Evolutionary conservation across 208 protist species (phyloP).

Genomic region (Phytomonas francai): DNA sequence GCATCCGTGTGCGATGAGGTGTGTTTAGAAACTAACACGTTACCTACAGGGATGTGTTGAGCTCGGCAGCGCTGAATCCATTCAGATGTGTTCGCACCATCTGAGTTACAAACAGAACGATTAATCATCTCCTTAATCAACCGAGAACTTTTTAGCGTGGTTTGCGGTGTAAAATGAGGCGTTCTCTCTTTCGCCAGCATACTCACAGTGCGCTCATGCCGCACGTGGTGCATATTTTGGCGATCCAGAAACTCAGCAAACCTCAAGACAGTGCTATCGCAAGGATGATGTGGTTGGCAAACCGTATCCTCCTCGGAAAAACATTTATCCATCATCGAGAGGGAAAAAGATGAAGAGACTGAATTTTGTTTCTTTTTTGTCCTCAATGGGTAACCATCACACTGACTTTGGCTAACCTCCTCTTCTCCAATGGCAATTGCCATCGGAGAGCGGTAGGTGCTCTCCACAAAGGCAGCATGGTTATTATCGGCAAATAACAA

Average conservation of each 20-base stretch:
- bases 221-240: slow-evolving; percentile 54
- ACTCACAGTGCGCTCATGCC: slow-evolving; percentile 28
- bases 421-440: slow-evolving; percentile 35
- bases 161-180: slow-evolving; percentile 58
- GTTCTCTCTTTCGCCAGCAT: slow-evolving; percentile 36
- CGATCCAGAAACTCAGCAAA: slow-evolving; percentile 58
- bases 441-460: slow-evolving; percentile 54
- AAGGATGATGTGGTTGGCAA: neutral
- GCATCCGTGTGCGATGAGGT: slow-evolving; percentile 46
- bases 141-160: slow-evolving; percentile 31
- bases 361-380: neutral
- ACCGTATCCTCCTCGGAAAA: neutral
- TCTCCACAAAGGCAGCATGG: slow-evolving; percentile 21
- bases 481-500: neutral
- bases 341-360: slow-evolving; percentile 30
- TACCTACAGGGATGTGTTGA: slow-evolving; percentile 23
- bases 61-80: slow-evolving; percentile 19
- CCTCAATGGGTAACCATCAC: slow-evolving; percentile 10
- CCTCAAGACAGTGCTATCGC: neutral
- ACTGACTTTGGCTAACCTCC: slow-evolving; percentile 11
- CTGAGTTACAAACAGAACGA: slow-evolving; percentile 24
- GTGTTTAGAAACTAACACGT: slow-evolving; percentile 48
- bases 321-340: slow-evolving; percentile 23
- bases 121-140: slow-evolving; percentile 51
- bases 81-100: slow-evolving; percentile 17